Evolutionary conservation across 805 yeast species (phyloP).

Genomic region (Candida silvicultrix): DNA sequence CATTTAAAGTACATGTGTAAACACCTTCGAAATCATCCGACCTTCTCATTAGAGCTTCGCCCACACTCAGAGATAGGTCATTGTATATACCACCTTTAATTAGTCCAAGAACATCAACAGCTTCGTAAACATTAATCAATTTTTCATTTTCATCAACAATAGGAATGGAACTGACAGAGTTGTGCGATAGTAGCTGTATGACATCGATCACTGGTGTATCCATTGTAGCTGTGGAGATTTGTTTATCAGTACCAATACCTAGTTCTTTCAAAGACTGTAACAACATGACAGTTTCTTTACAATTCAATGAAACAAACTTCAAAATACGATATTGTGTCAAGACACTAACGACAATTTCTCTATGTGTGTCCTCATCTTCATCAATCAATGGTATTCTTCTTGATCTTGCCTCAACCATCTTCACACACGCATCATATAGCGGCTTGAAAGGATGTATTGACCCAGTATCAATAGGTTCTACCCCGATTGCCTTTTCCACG

Average conservation of each 20-base stretch:
- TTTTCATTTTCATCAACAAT: slow-evolving; percentile 71
- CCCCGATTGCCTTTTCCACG: slow-evolving; percentile 84
- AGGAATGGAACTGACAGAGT: slow-evolving; percentile 89
- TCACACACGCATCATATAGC: slow-evolving; percentile 86
- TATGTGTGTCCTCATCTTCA: slow-evolving; percentile 82
- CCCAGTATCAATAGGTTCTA: slow-evolving; percentile 75
- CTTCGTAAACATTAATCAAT: slow-evolving; percentile 88
- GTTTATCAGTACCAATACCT: slow-evolving; percentile 49
- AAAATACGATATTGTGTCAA: slow-evolving; percentile 93
- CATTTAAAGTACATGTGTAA: slow-evolving; percentile 86
- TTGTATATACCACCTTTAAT: slow-evolving; percentile 93
- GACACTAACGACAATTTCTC: slow-evolving; percentile 93
- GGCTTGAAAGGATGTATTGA: slow-evolving; percentile 89
- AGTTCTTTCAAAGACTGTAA: slow-evolving; percentile 69
- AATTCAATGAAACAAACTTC: slow-evolving; percentile 91
- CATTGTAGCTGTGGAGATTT: slow-evolving; percentile 77
- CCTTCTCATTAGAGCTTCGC: slow-evolving; percentile 90
- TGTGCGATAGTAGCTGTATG: slow-evolving; percentile 69
- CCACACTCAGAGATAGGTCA: slow-evolving; percentile 85
- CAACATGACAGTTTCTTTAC: slow-evolving; percentile 86
- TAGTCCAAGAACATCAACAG: slow-evolving; percentile 87
- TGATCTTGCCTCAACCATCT: slow-evolving; percentile 84
- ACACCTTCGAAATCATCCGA: slow-evolving; percentile 98
- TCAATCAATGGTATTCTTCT: slow-evolving; percentile 93
- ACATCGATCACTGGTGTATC: slow-evolving; percentile 91